Base-by-base conservation (phyloP, 2,329 filamentous ascomycete species). In the Coniochaeta sp. region DNA sequence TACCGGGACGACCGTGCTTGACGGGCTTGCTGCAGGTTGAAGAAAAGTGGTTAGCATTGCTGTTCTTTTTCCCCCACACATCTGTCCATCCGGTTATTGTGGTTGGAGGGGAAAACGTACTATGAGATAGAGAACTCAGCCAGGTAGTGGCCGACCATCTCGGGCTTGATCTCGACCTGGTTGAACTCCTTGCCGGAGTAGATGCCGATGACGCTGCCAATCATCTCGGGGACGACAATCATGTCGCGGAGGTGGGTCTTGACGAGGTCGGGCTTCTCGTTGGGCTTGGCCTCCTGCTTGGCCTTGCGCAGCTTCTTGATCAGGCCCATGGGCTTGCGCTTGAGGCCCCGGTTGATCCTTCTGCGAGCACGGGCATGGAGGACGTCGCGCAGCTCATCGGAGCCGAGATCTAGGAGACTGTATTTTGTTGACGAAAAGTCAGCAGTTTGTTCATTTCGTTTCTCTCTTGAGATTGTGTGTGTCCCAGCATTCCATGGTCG, bases 151-250 rank as follows among this genome's bases (percentile, higher is more conserved):
- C 95, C 95, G 81, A 99, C 95, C 95, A 99, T 99, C 87, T 99
- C 95, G 73, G 95, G 95, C 89, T 97, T 97, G 85, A 99, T 95
- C 83, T 99, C 95, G 73, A 99, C 93, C 87, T 97, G 93, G 89
- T 99, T 99, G 90, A 99, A 99, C 83, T 98, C 93, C 89, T 99
- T 99, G 78, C 95, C 95, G 70, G 91, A 96, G 90, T 99, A 99
- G 86, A 99, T 95, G 78, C 93, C 95, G 74, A 99, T 90, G 74
- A 99, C 93, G 81, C 86, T 90, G 74, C 95, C 95, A 77, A 99
- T 99, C 95, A 99, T 98, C 87, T 99, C 95, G 74, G 95, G 95
- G 72, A 99, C 95, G 77, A 99, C 89, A 79, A 99, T 97, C 95
- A 99, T 99, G 86, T 99, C 89, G 81, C 93, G 93, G 75, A 99